Conservation (phyloP, 164 flowering plant genomes). For the Umbilicus rupestris region DNA sequence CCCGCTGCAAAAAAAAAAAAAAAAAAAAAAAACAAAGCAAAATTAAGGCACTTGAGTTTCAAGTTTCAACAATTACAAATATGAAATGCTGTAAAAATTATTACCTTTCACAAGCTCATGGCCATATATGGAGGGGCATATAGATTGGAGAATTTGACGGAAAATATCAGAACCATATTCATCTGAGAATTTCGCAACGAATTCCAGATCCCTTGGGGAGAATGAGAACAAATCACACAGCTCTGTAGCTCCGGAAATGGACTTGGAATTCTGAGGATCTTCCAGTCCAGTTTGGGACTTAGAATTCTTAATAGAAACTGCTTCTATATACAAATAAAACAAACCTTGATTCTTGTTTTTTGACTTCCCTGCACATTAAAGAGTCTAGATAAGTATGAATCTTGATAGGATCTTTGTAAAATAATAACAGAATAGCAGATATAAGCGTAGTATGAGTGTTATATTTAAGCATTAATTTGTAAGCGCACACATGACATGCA, state of each 20-base stretch:
- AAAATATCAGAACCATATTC: constrained; percentile 82
- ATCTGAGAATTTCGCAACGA: constrained; percentile 68
- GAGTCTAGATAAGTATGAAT: neutral
- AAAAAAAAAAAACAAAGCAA: constrained; percentile 4
- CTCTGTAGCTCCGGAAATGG: constrained; percentile 42
- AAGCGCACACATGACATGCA: neutral
- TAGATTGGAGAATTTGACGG: constrained; percentile 80
- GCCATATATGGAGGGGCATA: constrained; percentile 95
- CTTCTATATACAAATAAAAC: constrained; percentile 85
- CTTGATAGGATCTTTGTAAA: neutral
- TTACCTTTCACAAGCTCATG: constrained; percentile 97
- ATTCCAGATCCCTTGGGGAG: constrained; percentile 82
- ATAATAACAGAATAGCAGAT: neutral
- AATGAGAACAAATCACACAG: constrained; percentile 63
- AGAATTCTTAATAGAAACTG: constrained; percentile 70
- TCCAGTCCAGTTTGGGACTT: constrained; percentile 56
- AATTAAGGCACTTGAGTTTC: neutral
- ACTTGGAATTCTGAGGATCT: constrained; percentile 38
- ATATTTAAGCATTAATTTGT: neutral
- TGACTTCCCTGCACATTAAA: constrained; percentile 59
- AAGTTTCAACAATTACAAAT: neutral
- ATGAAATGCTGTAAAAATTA: neutral
- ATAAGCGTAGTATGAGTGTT: neutral
- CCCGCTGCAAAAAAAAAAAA: constrained; percentile 49
- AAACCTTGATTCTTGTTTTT: constrained; percentile 78